Base-by-base conservation (phyloP, 345 rosid genomes). In the Populus euphratica region DNA sequence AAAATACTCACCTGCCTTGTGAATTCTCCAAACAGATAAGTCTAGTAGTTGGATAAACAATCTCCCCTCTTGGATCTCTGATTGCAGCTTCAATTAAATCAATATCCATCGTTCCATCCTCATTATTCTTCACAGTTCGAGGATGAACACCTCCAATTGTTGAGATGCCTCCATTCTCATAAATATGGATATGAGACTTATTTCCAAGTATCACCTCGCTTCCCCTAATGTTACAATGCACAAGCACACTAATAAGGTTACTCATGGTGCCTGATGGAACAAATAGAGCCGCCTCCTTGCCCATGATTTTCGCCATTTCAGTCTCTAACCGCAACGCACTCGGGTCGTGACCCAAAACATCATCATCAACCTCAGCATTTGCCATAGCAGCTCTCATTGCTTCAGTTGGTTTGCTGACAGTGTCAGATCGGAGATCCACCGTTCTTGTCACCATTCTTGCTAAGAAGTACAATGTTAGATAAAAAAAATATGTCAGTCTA, bases 181-280 rank as follows among this genome's bases (percentile, higher is more conserved):
- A 92, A 4, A 91, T 83, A 65, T 90, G 93, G 79, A 93, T 89
- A 74, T 93, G 99, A 66, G 89, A 91, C 76, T 89, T 86, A 84
- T 91, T 87, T 71, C 99, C 97, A 27, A 93, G 97, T 81, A 96
- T 92, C 74, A 92, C 91, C 84, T 96, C 98, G 74, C 98, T 96
- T n/a, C 97, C 99, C 73, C 98, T 85, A 73, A 84, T 78, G 50
- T 92, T 90, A 76, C 99, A 96, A 73, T 93, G 98, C 69, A 92
- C 94, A 59, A 96, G 92, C 36, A 96, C 97, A 61, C 99, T 92
- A 29, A 93, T 88, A 44, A 93, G 91, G 87, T 96, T 96, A 39
- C 95, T 97, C 98, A 93, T 96, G 9, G 98, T 93, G 47, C 99
- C 99, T 5, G 99, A 93, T 0, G 98, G 97, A 70, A 96, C 97